Conservation (phyloP, 345 rosid species). For the Brassica juncea region DNA sequence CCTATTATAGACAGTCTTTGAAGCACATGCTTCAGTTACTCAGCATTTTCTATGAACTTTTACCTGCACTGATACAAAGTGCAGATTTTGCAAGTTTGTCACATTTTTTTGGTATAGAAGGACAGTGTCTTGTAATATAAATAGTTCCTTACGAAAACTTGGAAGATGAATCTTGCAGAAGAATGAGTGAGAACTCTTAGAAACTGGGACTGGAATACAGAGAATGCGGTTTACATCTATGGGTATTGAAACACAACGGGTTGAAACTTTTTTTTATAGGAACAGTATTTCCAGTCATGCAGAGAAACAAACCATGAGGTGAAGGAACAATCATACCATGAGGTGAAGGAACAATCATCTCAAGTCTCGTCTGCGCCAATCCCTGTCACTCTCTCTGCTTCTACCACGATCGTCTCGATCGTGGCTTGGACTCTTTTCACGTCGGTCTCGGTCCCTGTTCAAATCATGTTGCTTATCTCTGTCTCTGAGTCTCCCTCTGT, state of each 20-base stretch:
- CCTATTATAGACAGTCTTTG: slow-evolving; percentile 1
- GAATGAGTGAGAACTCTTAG: slow-evolving; percentile 12
- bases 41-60: neutral
- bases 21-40: slow-evolving; percentile 35
- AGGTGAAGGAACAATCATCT: slow-evolving; percentile 33
- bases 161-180: neutral
- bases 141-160: neutral
- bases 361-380: slow-evolving; percentile 60
- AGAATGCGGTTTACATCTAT: slow-evolving; percentile 14
- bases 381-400: slow-evolving; percentile 72
- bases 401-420: slow-evolving; percentile 68
- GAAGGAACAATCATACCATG: neutral
- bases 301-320: slow-evolving; percentile 18
- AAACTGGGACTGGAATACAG: slow-evolving; percentile 22
- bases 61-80: neutral
- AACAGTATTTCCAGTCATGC: slow-evolving; percentile 10
- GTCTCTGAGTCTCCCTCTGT: slow-evolving; percentile 54
- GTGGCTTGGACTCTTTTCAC: slow-evolving; percentile 77
- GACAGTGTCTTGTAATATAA: neutral
- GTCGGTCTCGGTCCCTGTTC: slow-evolving; percentile 48
- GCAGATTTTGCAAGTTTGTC: slow-evolving; percentile 1
- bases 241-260: slow-evolving; percentile 20
- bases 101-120: neutral
- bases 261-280: neutral
- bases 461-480: slow-evolving; percentile 44